Conservation (phyloP, 495 filamentous ascomycete genomes). For the Hyaloscypha variabilis region DNA sequence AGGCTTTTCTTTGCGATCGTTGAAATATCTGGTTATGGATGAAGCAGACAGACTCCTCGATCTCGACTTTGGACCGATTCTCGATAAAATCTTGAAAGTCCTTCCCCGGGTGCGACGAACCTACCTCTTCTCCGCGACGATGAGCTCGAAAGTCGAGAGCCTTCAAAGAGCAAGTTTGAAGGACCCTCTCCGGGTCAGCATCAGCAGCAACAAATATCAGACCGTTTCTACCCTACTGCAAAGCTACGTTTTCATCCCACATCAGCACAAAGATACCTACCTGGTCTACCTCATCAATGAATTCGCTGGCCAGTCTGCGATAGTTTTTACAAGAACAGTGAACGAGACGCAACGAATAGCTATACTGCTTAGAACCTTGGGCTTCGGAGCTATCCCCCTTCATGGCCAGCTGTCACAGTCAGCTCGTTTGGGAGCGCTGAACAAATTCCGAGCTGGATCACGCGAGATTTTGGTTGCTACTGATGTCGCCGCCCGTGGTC, state of each 20-base stretch:
- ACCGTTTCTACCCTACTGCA: conserved; percentile 86
- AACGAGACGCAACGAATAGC: conserved; percentile 85
- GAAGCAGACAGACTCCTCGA: conserved; percentile 93
- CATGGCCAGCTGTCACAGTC: conserved; percentile 90
- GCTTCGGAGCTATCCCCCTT: conserved; percentile 84
- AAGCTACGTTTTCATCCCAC: conserved; percentile 81
- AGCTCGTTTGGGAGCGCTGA: conserved; percentile 78
- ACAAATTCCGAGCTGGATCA: conserved; percentile 78
- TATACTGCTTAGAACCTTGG: conserved; percentile 77
- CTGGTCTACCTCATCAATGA: conserved; percentile 86
- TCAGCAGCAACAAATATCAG: conserved; percentile 78
- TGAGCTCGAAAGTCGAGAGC: conserved; percentile 89
- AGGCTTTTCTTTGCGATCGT: conserved; percentile 76
- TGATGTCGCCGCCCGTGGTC: conserved; percentile 90
- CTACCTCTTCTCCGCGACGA: conserved; percentile 92
- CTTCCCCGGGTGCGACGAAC: conserved; percentile 80
- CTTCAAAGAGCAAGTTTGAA: conserved; percentile 85
- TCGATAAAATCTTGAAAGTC: conserved; percentile 92
- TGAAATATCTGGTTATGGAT: conserved; percentile 92
- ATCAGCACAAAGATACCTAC: conserved; percentile 89
- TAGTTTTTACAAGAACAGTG: conserved; percentile 93
- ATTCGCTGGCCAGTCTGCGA: conserved; percentile 76
- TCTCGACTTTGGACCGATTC: conserved; percentile 88
- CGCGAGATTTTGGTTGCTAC: conserved; percentile 92
- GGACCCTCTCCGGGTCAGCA: conserved; percentile 76